Evolutionary conservation across 768 basidiomycete species (phyloP).

Genomic region (Austroboletus eburneus): DNA sequence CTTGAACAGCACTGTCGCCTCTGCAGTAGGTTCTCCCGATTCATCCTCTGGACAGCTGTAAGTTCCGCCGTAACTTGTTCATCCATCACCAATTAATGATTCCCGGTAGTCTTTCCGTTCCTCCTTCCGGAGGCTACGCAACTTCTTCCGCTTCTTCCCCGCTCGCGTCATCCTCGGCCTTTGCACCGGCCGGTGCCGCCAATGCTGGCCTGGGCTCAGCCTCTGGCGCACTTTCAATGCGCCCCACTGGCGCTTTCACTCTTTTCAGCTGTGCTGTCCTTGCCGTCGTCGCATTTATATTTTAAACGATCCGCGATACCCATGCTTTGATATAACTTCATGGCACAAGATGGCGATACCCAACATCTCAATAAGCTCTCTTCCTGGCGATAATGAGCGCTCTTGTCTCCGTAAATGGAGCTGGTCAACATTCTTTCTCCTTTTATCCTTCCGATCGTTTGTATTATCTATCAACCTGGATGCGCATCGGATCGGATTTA

Average conservation of each 20-base stretch:
- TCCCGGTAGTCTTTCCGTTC: constrained; percentile 1
- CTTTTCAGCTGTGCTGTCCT: constrained; percentile 20
- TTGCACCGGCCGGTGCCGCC: constrained; percentile 31
- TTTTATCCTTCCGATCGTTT: not conserved
- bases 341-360: constrained; percentile 35
- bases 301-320: constrained; percentile 17
- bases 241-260: constrained; percentile 19
- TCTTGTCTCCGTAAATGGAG: constrained; percentile 3
- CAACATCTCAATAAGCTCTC: constrained; percentile 17
- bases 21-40: constrained; percentile 10
- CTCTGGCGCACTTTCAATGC: constrained; percentile 24
- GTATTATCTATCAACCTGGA: constrained; percentile 16
- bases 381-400: constrained; percentile 23
- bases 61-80: no score
- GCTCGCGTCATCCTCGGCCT: constrained; percentile 12
- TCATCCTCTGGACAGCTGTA: constrained; percentile 3
- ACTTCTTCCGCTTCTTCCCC: not conserved
- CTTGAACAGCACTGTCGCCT: constrained; percentile 17
- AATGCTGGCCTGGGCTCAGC: constrained; percentile 27
- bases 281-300: constrained; percentile 19
- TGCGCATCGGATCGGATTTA: constrained; percentile 1
- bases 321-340: constrained; percentile 34
- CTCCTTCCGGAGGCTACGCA: not conserved
- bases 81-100: no score
- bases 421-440: constrained; percentile 8